Conservation (phyloP, 495 filamentous ascomycete genomes). For the Thozetella sp. region DNA sequence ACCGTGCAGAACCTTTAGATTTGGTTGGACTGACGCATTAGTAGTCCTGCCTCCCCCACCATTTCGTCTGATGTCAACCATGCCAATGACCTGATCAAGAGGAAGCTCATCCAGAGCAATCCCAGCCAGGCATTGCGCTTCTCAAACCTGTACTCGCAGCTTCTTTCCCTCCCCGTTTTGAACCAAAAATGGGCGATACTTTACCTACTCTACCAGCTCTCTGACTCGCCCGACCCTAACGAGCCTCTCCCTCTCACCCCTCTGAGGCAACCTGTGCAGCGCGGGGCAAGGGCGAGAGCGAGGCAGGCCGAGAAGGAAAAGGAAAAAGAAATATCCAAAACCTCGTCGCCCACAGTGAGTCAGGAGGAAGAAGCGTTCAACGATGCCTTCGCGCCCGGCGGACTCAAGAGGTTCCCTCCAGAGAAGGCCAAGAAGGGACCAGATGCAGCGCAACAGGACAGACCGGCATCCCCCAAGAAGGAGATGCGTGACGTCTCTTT, state of each 20-base stretch:
- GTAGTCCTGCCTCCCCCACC: constrained; percentile 28
- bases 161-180: constrained; percentile 87
- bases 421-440: constrained; percentile 22
- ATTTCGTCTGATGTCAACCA: constrained; percentile 75
- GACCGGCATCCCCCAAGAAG: constrained; percentile 16
- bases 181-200: constrained; percentile 96
- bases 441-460: constrained; percentile 16
- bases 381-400: constrained; percentile 58
- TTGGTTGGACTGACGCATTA: not conserved
- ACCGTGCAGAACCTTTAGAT: not conserved
- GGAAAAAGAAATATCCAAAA: constrained; percentile 21
- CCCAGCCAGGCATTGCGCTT: constrained; percentile 88
- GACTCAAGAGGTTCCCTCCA: constrained; percentile 43
- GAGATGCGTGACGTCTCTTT: constrained; percentile 43
- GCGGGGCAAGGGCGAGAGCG: constrained; percentile 8
- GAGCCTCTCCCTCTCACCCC: constrained; percentile 36
- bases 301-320: constrained; percentile 2
- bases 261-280: constrained; percentile 16
- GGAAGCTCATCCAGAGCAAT: constrained; percentile 74
- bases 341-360: constrained; percentile 19
- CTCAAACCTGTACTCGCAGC: constrained; percentile 82
- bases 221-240: constrained; percentile 58
- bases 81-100: constrained; percentile 88
- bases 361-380: constrained; percentile 43
- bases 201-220: constrained; percentile 83